These are phyloP conservation scores for Byssochlamys sp. DNA, from an alignment of 2,329 filamentous ascomycete genomes.

Conservation along the genomic window DNA sequence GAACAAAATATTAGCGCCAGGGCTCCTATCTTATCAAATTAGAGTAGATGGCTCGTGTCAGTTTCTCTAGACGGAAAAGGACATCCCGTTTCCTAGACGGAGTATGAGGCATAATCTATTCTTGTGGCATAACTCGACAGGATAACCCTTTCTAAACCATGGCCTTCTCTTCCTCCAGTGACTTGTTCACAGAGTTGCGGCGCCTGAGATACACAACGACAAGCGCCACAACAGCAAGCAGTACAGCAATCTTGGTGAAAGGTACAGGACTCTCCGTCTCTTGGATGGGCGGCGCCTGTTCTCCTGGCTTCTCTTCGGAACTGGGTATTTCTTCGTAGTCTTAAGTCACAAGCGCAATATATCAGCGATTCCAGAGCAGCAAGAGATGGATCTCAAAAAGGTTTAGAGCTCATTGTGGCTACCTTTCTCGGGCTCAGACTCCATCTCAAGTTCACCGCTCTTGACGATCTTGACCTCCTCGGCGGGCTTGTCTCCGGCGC, in stretches of 20 bases:
- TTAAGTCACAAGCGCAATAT: slow-evolving; percentile 16
- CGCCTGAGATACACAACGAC: slow-evolving; percentile 9
- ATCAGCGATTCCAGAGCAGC: slow-evolving; percentile 25
- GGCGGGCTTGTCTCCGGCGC: slow-evolving; percentile 46
- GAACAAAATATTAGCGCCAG: not conserved
- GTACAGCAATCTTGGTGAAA: slow-evolving; percentile 8
- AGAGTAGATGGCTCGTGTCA: not conserved
- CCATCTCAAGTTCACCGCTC: slow-evolving; percentile 54
- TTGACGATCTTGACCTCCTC: slow-evolving; percentile 56
- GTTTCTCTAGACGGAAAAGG: not conserved
- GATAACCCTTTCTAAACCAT: slow-evolving; percentile 3
- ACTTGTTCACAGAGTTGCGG: slow-evolving; percentile 2
- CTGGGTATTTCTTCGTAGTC: slow-evolving; percentile 2
- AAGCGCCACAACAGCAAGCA: slow-evolving; percentile 12
- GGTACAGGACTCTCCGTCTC: not conserved
- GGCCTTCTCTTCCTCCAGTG: slow-evolving; percentile 8
- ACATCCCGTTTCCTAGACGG: not conserved
- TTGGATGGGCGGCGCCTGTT: not conserved
- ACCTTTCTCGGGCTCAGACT: slow-evolving; percentile 47
- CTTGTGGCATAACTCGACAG: not conserved
- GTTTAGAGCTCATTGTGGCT: slow-evolving; percentile 56
- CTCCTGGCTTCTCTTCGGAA: not conserved
- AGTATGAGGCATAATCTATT: not conserved
- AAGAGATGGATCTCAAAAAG: slow-evolving; percentile 15
- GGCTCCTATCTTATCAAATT: not conserved